phyloP scores from a whole-genome alignment of 805 yeast genomes.

The Candida ortonii region DNA sequence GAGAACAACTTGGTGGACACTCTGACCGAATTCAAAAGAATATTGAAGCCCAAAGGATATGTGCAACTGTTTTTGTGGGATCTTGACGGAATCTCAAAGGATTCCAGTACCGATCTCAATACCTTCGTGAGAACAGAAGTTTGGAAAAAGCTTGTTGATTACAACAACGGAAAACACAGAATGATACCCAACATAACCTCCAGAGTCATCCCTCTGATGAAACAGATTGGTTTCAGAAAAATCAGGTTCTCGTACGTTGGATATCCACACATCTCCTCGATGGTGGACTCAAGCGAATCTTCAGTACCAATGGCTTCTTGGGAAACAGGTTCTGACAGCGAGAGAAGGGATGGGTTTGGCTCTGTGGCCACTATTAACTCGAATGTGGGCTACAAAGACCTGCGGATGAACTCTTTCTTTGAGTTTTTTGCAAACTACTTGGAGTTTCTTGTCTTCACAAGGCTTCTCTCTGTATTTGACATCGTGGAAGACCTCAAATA shows the following conservation, averaged over 20 bases:
- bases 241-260: constrained; percentile 26
- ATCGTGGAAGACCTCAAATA: constrained; percentile 14
- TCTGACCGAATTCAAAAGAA: constrained; percentile 29
- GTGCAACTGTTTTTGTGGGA: constrained; percentile 31
- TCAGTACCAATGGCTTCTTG: too few relatives aligned
- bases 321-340: too few relatives aligned
- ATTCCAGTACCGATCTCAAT: constrained; percentile 9
- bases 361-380: constrained; percentile 7
- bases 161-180: constrained; percentile 13
- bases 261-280: constrained; percentile 25
- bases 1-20: constrained; percentile 19
- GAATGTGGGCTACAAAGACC: constrained; percentile 24
- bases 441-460: constrained; percentile 26
- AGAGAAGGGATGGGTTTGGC: too few relatives aligned
- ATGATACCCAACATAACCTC: constrained; percentile 21
- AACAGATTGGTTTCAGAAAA: constrained; percentile 25
- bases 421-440: constrained; percentile 30
- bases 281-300: too few relatives aligned
- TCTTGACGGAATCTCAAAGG: constrained; percentile 15
- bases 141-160: constrained; percentile 21
- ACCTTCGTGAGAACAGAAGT: constrained; percentile 20
- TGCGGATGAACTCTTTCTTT: constrained; percentile 29
- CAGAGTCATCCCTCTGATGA: constrained; percentile 21
- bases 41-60: constrained; percentile 31
- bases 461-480: constrained; percentile 19